Base-by-base conservation (phyloP, 2,329 filamentous ascomycete genomes). In the Talaromyces albobiverticillius region DNA sequence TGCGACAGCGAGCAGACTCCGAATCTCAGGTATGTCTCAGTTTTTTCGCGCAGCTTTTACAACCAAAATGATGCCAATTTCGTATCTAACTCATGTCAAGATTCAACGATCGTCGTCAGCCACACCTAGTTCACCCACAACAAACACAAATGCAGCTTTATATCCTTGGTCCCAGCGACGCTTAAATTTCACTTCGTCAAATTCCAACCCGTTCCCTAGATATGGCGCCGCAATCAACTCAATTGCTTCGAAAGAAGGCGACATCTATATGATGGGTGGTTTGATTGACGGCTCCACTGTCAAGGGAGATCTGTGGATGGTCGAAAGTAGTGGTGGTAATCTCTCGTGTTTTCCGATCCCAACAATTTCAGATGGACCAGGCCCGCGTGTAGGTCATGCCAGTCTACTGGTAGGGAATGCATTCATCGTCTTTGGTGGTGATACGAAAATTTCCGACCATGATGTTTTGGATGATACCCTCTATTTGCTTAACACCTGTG, bases 351-450 rank as follows among this genome's bases (percentile, higher is more conserved):
- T 95, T 69, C 93, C 92, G 22, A 84, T 99, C 53, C 84, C 88
- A 10, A 96, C 94, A 0, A 94, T 91, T 0, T 89, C 91, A 18
- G 94, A 99, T 72, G 94, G 94, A 0, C 95, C 94, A 1, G 92
- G 94, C 3, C 94, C 95, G 1, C 84, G 94, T 76, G 94, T 99
- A 50, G 94, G 94, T 3, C 94, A 99, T 75, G 82, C 93, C 18
- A 95, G 92, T 77, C 78, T 99, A 65, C 80, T 99, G 14, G 94
- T 99, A 51, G 95, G 95, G 55, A 99, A 99, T 72, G 94, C 94
- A 0, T 99, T 97, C 70, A 99, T 99, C 62, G 94, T 99, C 11
- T 99, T 97, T 67, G 95, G 94, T 47, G 94, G 94, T 67, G 95
- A 99, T 71, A 99, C 94, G 49, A 99, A 99, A 73, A 88, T 96